phyloP scores from a whole-genome alignment of 768 basidiomycete species.

The Paxillus involutus region DNA sequence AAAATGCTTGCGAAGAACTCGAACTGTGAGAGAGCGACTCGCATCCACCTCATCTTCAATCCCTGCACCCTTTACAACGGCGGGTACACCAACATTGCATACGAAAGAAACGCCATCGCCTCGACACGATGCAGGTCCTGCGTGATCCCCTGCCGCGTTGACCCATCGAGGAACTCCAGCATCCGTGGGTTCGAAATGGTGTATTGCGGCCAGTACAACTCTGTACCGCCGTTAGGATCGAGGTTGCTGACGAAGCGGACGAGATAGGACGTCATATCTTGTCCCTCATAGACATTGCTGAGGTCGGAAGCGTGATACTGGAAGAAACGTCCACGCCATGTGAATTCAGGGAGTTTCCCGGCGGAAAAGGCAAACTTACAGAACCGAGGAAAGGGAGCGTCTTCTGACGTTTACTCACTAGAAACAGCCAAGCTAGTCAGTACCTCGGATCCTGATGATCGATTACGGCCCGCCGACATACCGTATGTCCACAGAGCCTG shows the following conservation, averaged over 20 bases:
- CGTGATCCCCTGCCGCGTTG: slow-evolving; percentile 33
- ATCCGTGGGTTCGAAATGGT: slow-evolving; percentile 32
- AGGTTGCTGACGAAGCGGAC: slow-evolving; percentile 21
- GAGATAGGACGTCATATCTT: slow-evolving; percentile 41
- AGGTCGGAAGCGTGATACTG: slow-evolving; percentile 48
- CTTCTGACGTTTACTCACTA: too few species aligned
- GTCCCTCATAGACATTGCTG: slow-evolving; percentile 38
- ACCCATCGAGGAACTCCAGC: slow-evolving; percentile 41
- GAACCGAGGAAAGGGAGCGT: too few species aligned
- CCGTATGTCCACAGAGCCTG: slow-evolving; percentile 39
- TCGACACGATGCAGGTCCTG: slow-evolving; percentile 44
- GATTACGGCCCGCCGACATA: not conserved
- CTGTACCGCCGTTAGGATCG: slow-evolving; percentile 38
- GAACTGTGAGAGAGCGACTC: too few species aligned
- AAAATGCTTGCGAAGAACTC: too few species aligned
- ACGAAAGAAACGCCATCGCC: slow-evolving; percentile 35
- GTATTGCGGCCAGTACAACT: slow-evolving; percentile 46
- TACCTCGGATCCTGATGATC: too few species aligned
- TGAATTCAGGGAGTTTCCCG: too few species aligned
- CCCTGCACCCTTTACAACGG: not conserved
- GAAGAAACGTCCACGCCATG: not conserved
- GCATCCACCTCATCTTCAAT: too few species aligned
- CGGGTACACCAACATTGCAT: not conserved
- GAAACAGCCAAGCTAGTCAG: too few species aligned
- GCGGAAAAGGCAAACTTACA: too few species aligned